Evolutionary conservation across 2,329 filamentous ascomycete species (phyloP).

Genomic region (Neocatenulostroma microsporum): DNA sequence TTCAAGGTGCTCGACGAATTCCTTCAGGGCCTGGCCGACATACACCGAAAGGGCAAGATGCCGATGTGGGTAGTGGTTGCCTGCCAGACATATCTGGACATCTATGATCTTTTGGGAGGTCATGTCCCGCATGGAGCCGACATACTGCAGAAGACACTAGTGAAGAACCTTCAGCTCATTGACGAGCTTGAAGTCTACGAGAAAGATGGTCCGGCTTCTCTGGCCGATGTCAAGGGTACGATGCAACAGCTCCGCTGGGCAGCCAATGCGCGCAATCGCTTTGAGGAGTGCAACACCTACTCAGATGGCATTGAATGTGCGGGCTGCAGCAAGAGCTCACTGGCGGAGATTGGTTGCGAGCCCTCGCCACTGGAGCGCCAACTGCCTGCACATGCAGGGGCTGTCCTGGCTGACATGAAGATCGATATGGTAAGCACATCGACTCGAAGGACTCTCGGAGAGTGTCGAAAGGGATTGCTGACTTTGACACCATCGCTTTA

Average conservation of each 20-base stretch:
- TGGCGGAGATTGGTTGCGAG: background rate
- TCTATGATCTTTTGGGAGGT: slow-evolving; percentile 8
- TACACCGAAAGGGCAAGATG: background rate
- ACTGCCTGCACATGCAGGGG: slow-evolving; percentile 5
- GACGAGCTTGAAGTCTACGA: background rate
- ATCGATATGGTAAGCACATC: no score
- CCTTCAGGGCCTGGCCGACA: slow-evolving; percentile 1
- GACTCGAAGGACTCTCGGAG: no score
- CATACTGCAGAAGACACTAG: slow-evolving; percentile 2
- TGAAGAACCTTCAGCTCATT: background rate
- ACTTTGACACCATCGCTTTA: no score
- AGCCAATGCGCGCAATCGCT: slow-evolving; percentile 3
- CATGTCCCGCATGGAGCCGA: background rate
- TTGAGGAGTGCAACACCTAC: background rate
- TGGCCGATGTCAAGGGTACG: background rate
- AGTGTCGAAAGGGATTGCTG: no score
- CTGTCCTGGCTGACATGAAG: slow-evolving; percentile 3
- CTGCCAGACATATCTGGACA: slow-evolving; percentile 10
- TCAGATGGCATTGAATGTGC: background rate
- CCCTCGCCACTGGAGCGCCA: slow-evolving; percentile 3
- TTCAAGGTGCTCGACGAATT: slow-evolving; percentile 4
- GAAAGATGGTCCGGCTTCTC: background rate
- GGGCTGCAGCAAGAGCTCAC: background rate
- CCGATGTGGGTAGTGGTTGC: slow-evolving; percentile 7
- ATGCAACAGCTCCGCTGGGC: background rate